phyloP scores from a whole-genome alignment of 2,329 filamentous ascomycete species.

The Claviceps africana region DNA sequence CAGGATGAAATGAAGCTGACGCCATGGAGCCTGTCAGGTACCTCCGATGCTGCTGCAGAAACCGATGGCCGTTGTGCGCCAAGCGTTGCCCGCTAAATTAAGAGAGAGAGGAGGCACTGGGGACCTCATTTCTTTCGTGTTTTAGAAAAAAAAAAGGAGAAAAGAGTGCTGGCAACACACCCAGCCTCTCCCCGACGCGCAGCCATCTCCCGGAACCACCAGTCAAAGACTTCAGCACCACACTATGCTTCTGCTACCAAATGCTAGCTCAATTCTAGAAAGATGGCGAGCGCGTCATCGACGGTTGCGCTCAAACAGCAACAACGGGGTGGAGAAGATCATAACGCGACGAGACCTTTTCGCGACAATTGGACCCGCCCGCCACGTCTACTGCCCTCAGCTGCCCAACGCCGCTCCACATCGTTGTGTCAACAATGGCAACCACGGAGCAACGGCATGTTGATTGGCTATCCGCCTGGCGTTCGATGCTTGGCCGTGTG shows the following conservation, averaged over 20 bases:
- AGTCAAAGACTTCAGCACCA: background rate
- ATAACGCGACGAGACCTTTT: slow-evolving; percentile 10
- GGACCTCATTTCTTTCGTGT: background rate
- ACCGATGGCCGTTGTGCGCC: background rate
- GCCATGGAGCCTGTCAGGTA: background rate
- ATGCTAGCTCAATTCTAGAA: background rate
- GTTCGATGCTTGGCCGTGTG: slow-evolving; percentile 11
- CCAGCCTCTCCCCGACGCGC: background rate
- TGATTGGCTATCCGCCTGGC: slow-evolving; percentile 26
- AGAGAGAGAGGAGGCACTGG: background rate
- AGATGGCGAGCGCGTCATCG: slow-evolving; percentile 3
- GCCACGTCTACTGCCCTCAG: slow-evolving; percentile 9
- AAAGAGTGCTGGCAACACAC: background rate
- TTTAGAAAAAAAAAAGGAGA: background rate
- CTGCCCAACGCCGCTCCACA: slow-evolving; percentile 1
- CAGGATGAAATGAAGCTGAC: background rate
- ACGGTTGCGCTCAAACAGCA: background rate
- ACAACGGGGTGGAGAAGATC: slow-evolving; percentile 2
- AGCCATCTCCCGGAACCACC: no score
- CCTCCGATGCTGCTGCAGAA: background rate
- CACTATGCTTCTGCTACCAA: background rate
- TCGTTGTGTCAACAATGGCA: slow-evolving; percentile 35
- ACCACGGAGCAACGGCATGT: slow-evolving; percentile 39
- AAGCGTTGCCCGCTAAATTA: background rate
- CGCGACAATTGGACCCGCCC: slow-evolving; percentile 3